Evolutionary conservation across 306 rosid species (phyloP), one percentile per base, ranked within the genome.

Genomic region (Adenanthera pavonina): DNA sequence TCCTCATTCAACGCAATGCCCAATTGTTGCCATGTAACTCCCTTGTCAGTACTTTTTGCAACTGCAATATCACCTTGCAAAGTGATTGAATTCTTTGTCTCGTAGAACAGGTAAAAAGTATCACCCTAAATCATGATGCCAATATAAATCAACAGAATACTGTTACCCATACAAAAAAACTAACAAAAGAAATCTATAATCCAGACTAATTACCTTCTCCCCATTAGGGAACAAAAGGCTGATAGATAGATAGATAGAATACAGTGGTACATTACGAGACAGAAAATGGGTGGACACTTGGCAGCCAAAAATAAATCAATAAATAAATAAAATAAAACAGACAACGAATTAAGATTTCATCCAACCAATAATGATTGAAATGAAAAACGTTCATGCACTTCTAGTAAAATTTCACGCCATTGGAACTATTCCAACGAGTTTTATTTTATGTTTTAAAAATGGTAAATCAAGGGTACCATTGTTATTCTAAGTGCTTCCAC

Each of bases 31-130:
- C 99, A 96, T 72, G 97, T 88, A 80, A 93, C 98, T 80, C 98
- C 99, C 80, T 85, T 86, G 66, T 96, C 99, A 3, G 84, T 87
- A 81, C 98, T 96, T 81, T 88, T 96, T 10, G 98, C 89, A 72
- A 92, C 99, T 25, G 97, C 99, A 76, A 96, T 93, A 74, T 93
- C 94, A 73, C 99, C 99, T 88, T 91, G 97, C 90, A 88, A 78
- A 6, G 97, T 88, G 70, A 93, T 73, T 30, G 98, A 85, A 86
- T 93, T 92, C 84, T 96, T 96, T 54, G 98, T 89, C 87, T 93
- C 99, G 8, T 87, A 96, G 84, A 96, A 96, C 85, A 96, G 66
- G 89, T 89, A 96, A 16, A 88, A 83, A 13, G 80, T 70, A 86
- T 90, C 92, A 74, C 90, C 97, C 99, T 96, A 89, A 52, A 71